Evolutionary conservation across 2,329 filamentous ascomycete genomes (phyloP).

Genomic region (Curvularia lunata): DNA sequence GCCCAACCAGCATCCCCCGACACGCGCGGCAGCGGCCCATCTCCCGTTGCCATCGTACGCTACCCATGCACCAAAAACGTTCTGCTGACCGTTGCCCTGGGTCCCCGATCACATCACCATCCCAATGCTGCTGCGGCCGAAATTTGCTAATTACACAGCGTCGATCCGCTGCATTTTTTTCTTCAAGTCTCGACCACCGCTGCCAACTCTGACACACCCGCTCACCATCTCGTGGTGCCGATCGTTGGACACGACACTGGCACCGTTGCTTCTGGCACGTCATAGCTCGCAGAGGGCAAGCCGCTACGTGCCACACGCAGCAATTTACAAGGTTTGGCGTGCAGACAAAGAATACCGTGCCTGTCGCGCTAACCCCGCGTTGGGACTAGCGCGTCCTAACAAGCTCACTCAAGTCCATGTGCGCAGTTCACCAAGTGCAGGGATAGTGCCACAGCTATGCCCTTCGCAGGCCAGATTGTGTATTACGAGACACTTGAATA

Average conservation of each 20-base stretch:
- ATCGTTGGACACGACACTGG: constrained; percentile 1
- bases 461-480: too few relatives aligned
- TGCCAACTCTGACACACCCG: constrained; percentile 1
- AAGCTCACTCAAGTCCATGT: not conserved
- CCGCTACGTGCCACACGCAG: not conserved
- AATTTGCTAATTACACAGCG: constrained; percentile 4
- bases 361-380: not conserved
- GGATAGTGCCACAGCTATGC: too few relatives aligned
- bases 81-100: constrained; percentile 24
- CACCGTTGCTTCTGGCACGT: constrained; percentile 8
- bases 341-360: not conserved
- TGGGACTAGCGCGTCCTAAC: not conserved
- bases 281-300: not conserved
- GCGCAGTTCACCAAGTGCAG: not conserved
- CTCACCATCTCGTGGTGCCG: not conserved
- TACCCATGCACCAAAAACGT: constrained; percentile 23
- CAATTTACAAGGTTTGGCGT: not conserved
- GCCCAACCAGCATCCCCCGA: constrained; percentile 24
- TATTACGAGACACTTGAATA: too few relatives aligned
- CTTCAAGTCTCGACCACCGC: constrained; percentile 5
- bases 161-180: constrained; percentile 1
- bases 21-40: constrained; percentile 29
- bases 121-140: not conserved
- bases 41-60: constrained; percentile 24
- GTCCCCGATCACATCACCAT: constrained; percentile 19